Evolutionary conservation across 164 flowering plant genomes (phyloP).

Genomic region (Tetrastigma voinierianum): DNA sequence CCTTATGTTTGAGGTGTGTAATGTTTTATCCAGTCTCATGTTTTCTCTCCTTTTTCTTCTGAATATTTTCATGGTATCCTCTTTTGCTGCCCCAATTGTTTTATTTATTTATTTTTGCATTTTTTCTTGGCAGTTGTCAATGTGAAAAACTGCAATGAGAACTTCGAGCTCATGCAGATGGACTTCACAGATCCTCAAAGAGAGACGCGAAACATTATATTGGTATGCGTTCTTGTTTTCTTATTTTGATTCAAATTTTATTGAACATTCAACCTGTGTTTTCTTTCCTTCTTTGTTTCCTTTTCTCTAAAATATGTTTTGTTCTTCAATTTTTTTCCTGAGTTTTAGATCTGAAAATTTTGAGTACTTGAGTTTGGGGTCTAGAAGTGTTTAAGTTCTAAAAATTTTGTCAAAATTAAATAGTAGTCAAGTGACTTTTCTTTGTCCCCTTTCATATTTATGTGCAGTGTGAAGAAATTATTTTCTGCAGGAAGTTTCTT

Average conservation of each 20-base stretch:
- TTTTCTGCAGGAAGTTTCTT: not conserved
- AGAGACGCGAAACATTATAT: slow-evolving; percentile 82
- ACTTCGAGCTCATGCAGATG: slow-evolving; percentile 43
- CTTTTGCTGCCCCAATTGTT: not conserved
- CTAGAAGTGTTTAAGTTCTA: not conserved
- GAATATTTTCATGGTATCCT: not conserved
- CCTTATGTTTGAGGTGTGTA: slow-evolving; percentile 92
- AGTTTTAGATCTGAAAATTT: not conserved
- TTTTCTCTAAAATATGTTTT: too few relatives aligned
- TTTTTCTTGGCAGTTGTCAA: slow-evolving; percentile 32
- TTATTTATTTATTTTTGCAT: not conserved
- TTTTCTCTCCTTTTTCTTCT: too few relatives aligned
- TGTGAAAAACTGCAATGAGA: slow-evolving; percentile 69
- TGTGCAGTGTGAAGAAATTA: too few relatives aligned
- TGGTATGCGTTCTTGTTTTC: slow-evolving; percentile 33
- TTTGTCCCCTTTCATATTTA: not conserved
- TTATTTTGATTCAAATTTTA: not conserved
- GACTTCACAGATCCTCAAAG: slow-evolving; percentile 45
- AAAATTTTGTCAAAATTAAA: not conserved
- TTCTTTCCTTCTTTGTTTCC: too few relatives aligned
- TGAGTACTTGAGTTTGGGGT: not conserved
- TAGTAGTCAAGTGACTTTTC: too few relatives aligned
- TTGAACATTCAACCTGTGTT: too few relatives aligned
- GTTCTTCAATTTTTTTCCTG: too few relatives aligned
- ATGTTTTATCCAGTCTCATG: not conserved